Percentiles rank a stretch among this genome's conserved stretches.
Conservation (phyloP, 208 protist species). For the Leptomonas seymouri region DNA sequence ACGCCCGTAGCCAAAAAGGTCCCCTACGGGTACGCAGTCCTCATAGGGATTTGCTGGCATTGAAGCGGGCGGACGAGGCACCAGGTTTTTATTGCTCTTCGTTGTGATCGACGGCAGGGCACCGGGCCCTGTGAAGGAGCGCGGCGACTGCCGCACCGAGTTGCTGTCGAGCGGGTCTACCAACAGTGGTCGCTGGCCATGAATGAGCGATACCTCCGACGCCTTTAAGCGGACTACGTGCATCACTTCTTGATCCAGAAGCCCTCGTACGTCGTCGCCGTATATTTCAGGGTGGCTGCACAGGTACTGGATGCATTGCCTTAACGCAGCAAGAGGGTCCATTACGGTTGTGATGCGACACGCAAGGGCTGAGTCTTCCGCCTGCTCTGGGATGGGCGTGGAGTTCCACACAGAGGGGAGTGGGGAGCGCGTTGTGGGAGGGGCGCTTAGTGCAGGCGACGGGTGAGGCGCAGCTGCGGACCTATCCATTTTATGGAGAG, state of each 20-base stretch:
- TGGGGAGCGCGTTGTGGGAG: background rate
- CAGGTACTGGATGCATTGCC: conserved; percentile 79
- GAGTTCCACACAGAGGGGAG: background rate
- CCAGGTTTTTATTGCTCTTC: background rate
- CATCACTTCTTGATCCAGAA: conserved; percentile 74
- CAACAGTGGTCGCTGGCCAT: conserved; percentile 24
- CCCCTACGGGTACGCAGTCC: conserved; percentile 1
- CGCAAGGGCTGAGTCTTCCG: background rate
- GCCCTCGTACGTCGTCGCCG: conserved; percentile 62
- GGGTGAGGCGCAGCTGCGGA: background rate
- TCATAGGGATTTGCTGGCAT: background rate
- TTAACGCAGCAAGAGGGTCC: conserved; percentile 75
- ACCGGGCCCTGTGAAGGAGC: background rate
- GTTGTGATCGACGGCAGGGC: conserved; percentile 6
- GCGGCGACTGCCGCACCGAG: conserved; percentile 7
- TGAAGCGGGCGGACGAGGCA: background rate
- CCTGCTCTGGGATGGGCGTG: background rate
- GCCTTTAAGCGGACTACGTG: conserved; percentile 83
- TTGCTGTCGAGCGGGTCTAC: conserved; percentile 19
- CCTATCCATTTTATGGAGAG: conserved; percentile 6
- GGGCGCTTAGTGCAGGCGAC: background rate
- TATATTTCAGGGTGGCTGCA: conserved; percentile 79
- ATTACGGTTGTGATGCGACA: conserved; percentile 37
- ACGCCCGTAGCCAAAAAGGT: conserved; percentile 45
- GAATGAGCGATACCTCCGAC: conserved; percentile 61